Evolutionary conservation across 441 rosid genomes (phyloP), one percentile per base, ranked within the genome.

Genomic region (Aleurites moluccanus): DNA sequence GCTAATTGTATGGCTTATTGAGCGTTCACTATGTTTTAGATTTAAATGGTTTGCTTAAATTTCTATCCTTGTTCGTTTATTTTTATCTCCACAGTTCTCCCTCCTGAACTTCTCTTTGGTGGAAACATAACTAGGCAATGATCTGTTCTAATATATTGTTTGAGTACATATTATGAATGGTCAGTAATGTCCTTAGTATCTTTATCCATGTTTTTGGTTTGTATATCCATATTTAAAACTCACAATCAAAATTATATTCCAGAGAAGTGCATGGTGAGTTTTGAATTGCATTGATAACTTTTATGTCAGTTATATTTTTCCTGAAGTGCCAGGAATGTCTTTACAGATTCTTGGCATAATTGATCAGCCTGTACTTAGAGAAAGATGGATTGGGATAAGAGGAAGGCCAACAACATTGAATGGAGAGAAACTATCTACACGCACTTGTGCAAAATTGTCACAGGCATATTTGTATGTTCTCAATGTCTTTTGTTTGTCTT

Each of bases 341-440:
- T 72, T 76, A 59, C 86, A 93, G 99, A 90, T 93, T 83, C 91
- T 96, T 66, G 97, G 99, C 77, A 71, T 93, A 64, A 91, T 96
- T 78, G 90, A 93, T 83, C 99, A 96, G 82, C 99, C 99, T 65
- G 76, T 93, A 78, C 85, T 96, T 11, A 81, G 78, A 81, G 99
- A 96, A 83, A 85, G 98, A 85, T 96, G 98, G 99, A 82, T 93
- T 64, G 99, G 99, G 60, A 81, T 93, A 71, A 83, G 33, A 33
- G 97, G 97, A 80, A 91, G 88, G 89, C 81, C 72, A 80, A 96
- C 97, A 76, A 88, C 85, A 63, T 74, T 96, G 73, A 96, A 93
- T 28, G 94, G 98, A 63, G 80, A 87, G 70, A 90, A 93, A 80
- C 82, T 88, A 49, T 85, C 92, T 42, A 92, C 98, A 18, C 89